Evolutionary conservation across 176 grass and related monocot genomes (phyloP), one percentile per base, ranked within the genome.

Genomic region (Calamus simplicifolius): DNA sequence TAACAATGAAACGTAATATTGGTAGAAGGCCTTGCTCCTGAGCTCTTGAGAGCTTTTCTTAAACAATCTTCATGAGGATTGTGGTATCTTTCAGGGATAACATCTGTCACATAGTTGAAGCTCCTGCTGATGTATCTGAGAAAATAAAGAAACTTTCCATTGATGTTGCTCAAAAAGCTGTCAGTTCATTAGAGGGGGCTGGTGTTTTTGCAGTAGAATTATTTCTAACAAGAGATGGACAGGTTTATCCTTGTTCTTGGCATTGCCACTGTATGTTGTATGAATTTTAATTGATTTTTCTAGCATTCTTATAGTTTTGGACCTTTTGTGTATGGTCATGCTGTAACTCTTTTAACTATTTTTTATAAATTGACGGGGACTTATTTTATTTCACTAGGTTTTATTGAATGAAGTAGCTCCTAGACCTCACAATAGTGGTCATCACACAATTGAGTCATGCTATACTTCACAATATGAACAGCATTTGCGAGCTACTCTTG

Each of bases 391-490:
- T 14, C 16, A 25, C 27, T 61, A 98, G 88, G 77, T 93, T 75
- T 76, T 98, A 29, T 65, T 93, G 67, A 98, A 89, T 31, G 94
- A 98, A 77, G 94, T 98, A 16, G 94, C 94, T 26, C 88, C 94
- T 53, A 89, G 84, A 54, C 94, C 94, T 49, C 94, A 98, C 73
- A 98, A 98, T 23, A 93, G 94, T 80, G 87, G 94, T 51, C 87
- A 98, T 72, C 88, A 93, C 63, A 93, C 84, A 50, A 98, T 98
- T 6, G 94, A 98, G 51, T 80, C 94, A 52, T 98, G 85, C 52
- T 89, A 98, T 61, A 93, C 85, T 55, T 98, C 94, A 77, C 94
- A 98, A 57, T 98, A 93, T 6, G 88, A 98, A 54, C 88, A 98
- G 19, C 94, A 98, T 67, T 82, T 98, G 62, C 78, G 88, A 19